These are phyloP conservation scores for Picea sitchensis DNA, from an alignment of 75 land plant species.

Conservation along the genomic window DNA sequence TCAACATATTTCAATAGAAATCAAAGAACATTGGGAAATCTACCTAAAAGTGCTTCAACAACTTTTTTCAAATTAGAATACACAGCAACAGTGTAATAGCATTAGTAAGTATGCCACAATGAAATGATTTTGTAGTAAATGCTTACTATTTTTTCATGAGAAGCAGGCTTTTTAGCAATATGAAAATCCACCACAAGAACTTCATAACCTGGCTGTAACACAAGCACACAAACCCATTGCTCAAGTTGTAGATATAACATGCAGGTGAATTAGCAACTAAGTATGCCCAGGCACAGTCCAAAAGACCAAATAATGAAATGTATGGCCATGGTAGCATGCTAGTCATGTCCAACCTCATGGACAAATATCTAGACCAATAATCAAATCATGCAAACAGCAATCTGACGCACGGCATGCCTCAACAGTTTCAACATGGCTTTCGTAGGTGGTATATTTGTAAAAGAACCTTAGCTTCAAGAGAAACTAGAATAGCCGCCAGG, in stretches of 20 bases:
- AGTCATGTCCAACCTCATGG: no score
- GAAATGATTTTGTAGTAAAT: constrained; percentile 2
- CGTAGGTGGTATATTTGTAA: background rate
- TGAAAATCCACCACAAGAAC: constrained; percentile 54
- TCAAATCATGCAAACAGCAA: background rate
- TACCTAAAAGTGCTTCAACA: background rate
- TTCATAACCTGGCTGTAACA: constrained; percentile 64
- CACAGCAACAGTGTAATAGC: background rate
- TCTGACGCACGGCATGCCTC: background rate
- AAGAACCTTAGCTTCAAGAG: constrained; percentile 6
- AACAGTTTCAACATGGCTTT: background rate
- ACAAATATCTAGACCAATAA: background rate
- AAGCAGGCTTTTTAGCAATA: constrained; percentile 40
- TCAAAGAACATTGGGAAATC: background rate
- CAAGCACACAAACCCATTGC: background rate
- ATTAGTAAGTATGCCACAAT: background rate
- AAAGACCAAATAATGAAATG: background rate
- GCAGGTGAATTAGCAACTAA: background rate
- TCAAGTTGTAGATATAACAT: background rate
- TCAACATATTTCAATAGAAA: no score
- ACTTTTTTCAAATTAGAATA: no score
- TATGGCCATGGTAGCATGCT: background rate
- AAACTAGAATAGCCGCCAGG: constrained; percentile 1
- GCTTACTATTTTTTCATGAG: constrained; percentile 57
- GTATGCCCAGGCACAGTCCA: background rate